These are phyloP conservation scores for Pestalotiopsis sp. DNA, from an alignment of 2,329 filamentous ascomycete species.

Conservation along the genomic window DNA sequence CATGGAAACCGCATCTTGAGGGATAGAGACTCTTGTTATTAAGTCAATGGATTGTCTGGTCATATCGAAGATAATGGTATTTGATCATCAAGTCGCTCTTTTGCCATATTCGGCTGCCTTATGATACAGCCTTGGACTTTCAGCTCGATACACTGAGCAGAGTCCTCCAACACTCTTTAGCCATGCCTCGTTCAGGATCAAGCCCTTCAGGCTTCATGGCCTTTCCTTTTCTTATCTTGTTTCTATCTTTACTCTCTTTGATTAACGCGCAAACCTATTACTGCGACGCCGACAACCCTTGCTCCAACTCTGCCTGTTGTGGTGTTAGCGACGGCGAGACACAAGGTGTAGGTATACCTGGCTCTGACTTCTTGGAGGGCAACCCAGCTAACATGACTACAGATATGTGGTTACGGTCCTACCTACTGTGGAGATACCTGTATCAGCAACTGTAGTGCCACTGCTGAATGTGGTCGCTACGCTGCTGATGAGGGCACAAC, in stretches of 20 bases:
- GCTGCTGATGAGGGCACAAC: neutral
- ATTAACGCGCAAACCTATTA: conserved; percentile 3
- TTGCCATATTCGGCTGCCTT: neutral
- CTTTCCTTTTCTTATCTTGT: neutral
- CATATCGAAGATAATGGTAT: neutral
- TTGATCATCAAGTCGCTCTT: neutral
- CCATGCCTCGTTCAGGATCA: neutral
- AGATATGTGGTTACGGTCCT: neutral
- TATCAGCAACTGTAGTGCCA: conserved; percentile 5
- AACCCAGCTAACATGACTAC: neutral
- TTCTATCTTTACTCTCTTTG: neutral
- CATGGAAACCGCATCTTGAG: neutral
- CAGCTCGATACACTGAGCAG: neutral
- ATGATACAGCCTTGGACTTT: neutral
- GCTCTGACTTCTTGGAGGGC: neutral
- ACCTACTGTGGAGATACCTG: conserved; percentile 4
- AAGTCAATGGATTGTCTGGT: neutral
- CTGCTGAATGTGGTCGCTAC: conserved; percentile 15
- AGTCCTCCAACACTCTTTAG: neutral
- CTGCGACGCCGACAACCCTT: neutral
- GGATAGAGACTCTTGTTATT: neutral
- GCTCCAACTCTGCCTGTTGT: conserved; percentile 2
- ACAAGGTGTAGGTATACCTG: neutral
- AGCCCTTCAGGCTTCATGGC: neutral
- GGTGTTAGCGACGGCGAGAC: neutral